Base-by-base conservation (phyloP, 257 asterid species). In the Eucommia ulmoides region DNA sequence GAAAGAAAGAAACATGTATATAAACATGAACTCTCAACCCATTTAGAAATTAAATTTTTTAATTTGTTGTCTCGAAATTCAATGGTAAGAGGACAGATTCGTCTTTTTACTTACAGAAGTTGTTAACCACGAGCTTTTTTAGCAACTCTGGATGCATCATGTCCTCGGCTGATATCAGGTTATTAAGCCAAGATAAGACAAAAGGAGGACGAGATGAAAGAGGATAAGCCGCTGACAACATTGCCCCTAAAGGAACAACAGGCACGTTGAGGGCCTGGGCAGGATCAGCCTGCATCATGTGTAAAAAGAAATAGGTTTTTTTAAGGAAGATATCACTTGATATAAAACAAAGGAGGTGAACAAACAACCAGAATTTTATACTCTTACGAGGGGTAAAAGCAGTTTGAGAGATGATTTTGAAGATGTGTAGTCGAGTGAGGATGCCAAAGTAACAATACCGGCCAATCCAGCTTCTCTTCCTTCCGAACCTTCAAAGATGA, bases 91-190 rank as follows among this genome's bases (percentile, higher is more conserved):
- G 15, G 23, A n/a, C n/a, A 46, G 49, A 45, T 41, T 35, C 49
- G 23, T 20, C 23, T 33, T 15, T 41, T 14, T 44, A 74, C 96
- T 86, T 72, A 91, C 99, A 79, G 61, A 91, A 91, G 68, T 81
- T 91, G 63, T 86, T 91, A 25, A 83, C 74, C 56, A 91, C 80
- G 21, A 91, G 93, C 71, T 86, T 91, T 75, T 91, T 81, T 59
- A 91, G 66, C 48, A 86, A 69, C 64, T 91, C 96, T 2, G 96
- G 99, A 46, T 81, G 89, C 99, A 91, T 86, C 99, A 86, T 91
- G 63, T 91, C 95, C 68, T 80, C 70, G 49, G 99, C 95, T 10
- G 99, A 78, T 69, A 91, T 86, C 64, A 80, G 59, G 68, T 81
- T 88, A 72, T 83, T 88, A 56, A 91, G 71, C 96, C 93, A 86